Conservation (phyloP, 164 flowering plant species). For the Macadamia tetraphylla region DNA sequence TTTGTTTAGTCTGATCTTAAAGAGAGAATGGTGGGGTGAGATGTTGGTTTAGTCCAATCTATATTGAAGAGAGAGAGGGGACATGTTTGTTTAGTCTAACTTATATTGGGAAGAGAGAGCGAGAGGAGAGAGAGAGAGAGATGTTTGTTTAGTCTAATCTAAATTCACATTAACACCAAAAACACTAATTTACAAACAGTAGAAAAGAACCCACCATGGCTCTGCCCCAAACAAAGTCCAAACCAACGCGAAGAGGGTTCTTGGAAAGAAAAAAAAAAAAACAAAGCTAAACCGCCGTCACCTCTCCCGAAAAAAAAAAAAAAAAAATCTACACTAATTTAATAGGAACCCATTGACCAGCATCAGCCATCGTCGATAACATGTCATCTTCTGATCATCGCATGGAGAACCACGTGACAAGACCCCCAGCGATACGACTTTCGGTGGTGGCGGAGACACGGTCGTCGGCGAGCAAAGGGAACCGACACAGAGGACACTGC, state of each 20-base stretch:
- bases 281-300: background rate
- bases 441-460: slow-evolving; percentile 12
- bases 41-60: too few species aligned
- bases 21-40: too few species aligned
- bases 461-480: slow-evolving; percentile 26
- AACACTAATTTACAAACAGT: too few species aligned
- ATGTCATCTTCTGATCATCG: slow-evolving; percentile 8
- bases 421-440: slow-evolving; percentile 26
- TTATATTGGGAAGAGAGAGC: too few species aligned
- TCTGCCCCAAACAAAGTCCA: too few species aligned
- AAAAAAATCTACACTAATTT: background rate
- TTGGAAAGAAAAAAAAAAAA: background rate
- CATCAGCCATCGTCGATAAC: background rate
- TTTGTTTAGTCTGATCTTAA: too few species aligned
- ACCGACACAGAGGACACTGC: slow-evolving; percentile 75
- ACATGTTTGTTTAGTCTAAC: too few species aligned
- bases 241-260: background rate
- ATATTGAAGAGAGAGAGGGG: too few species aligned
- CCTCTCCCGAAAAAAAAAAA: background rate
- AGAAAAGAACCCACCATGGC: too few species aligned
- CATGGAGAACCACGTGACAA: slow-evolving; percentile 30
- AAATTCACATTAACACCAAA: too few species aligned
- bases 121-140: too few species aligned
- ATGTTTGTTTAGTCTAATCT: too few species aligned
- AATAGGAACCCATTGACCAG: background rate